Base-by-base conservation (phyloP, 768 basidiomycete genomes). In the Sutorius australiensis region DNA sequence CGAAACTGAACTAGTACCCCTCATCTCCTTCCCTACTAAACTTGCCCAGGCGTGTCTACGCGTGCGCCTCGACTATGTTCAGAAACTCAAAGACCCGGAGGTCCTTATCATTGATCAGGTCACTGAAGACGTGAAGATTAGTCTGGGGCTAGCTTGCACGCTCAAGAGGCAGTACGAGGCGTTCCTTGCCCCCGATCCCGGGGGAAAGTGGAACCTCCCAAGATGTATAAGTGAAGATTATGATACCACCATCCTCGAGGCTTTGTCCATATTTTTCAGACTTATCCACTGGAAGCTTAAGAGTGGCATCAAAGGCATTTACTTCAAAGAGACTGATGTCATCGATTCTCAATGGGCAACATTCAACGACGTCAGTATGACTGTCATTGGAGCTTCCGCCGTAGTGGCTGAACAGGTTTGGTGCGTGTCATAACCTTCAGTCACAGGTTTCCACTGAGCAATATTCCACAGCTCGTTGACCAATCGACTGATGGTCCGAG, bases 251-350 rank as follows among this genome's bases (percentile, higher is more conserved):
- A 86, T 99, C 50, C 75, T 95, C 52, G 88, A 95, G 56, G 90
- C 91, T 3, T 73, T 98, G 55, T 80, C 83, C 7, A 84, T 86
- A 64, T 95, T 98, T 72, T 99, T 99, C 79, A 87, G 82, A 64
- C 77, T 99, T 33, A 85, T 98, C 19, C 92, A 95, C 59, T 93
- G 89, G 90, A 95, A 98, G 69, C 78, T 99, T 47, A 95, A 95
- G 76, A 89, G 90, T 58, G 92, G 89, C 17, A 80, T 85, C 54
- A 93, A 92, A 67, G 89, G 88, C 17, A 92, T 95, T 44, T 90
- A 95, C 70, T 95, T 98, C 77, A 93, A 95, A 66, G 97, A 99
- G 75, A 97, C 95, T 0, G 95, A 98, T 67, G 84, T 98, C n/a
- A 78, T 99, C 34, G 95, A 99, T 66, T 86, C 88, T 6, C 94